A percentile compares a stretch with the other conserved stretches of the same genome.
phyloP scores from a whole-genome alignment of 2,329 filamentous ascomycete genomes.

The Coniella vitis region DNA sequence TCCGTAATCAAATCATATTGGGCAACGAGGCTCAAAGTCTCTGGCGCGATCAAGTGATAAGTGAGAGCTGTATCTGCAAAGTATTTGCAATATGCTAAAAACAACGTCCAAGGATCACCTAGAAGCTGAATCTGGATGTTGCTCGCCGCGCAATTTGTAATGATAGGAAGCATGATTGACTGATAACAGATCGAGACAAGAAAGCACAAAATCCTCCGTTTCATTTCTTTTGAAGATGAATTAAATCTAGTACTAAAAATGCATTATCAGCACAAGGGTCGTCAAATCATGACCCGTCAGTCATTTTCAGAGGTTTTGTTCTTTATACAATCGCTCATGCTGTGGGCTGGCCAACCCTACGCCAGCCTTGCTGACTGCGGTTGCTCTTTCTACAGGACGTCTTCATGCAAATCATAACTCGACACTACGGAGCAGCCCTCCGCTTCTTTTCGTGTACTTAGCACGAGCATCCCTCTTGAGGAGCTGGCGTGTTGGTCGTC shows the following conservation, averaged over 20 bases:
- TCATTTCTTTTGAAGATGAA: slow-evolving; percentile 10
- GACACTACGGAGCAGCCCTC: background rate
- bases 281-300: slow-evolving; percentile 16
- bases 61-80: too few species aligned
- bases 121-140: too few species aligned
- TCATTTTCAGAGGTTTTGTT: slow-evolving; percentile 5
- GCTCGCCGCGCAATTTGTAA: too few species aligned
- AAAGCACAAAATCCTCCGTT: background rate
- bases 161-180: too few species aligned
- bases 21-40: background rate
- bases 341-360: slow-evolving; percentile 10
- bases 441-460: slow-evolving; percentile 26
- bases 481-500: slow-evolving; percentile 63
- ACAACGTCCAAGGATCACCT: background rate
- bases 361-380: slow-evolving; percentile 9
- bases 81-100: too few species aligned
- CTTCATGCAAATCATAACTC: background rate
- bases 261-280: slow-evolving; percentile 12
- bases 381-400: slow-evolving; percentile 15
- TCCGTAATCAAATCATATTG: background rate
- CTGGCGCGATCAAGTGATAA: too few species aligned
- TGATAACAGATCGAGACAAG: background rate
- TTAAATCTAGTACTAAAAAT: slow-evolving; percentile 14
- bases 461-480: slow-evolving; percentile 69
- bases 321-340: slow-evolving; percentile 18